A percentile compares a stretch with the other conserved stretches of the same genome.
Evolutionary conservation across 176 grass and related monocot species (phyloP).

Genomic region (Metroxylon sagu): DNA sequence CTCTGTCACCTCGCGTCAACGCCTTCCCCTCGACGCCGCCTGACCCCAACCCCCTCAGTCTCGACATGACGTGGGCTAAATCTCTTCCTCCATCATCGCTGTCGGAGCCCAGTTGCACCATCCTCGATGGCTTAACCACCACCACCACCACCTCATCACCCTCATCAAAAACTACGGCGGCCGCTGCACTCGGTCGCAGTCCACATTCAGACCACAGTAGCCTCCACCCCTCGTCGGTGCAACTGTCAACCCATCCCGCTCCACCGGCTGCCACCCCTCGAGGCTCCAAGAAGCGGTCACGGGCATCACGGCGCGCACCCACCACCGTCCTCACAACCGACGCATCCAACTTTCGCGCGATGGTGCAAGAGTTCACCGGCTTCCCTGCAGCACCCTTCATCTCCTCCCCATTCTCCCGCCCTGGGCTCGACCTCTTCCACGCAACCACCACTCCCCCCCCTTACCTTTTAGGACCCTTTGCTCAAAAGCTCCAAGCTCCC

Average conservation of each 20-base stretch:
- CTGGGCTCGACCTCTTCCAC: conserved; percentile 38
- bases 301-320: conserved; percentile 65
- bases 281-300: conserved; percentile 60
- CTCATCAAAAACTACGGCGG: not conserved
- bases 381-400: conserved; percentile 67
- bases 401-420: conserved; percentile 24
- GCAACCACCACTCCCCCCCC: conserved; percentile 2
- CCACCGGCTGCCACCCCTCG: conserved; percentile 8
- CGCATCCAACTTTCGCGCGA: conserved; percentile 80
- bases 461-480: conserved; percentile 23
- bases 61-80: conserved; percentile 8
- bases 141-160: not conserved
- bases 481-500: conserved; percentile 19
- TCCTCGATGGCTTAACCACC: not conserved
- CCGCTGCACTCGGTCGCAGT: not conserved
- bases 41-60: not conserved
- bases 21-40: conserved; percentile 26
- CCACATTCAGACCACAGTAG: conserved; percentile 10
- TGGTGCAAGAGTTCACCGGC: conserved; percentile 97
- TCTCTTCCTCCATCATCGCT: conserved; percentile 8
- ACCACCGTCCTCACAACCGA: conserved; percentile 89
- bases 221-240: conserved; percentile 6
- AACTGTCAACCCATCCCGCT: not conserved
- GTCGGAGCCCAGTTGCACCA: conserved; percentile 7
- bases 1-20: conserved; percentile 32